Percentiles rank a stretch among this genome's conserved stretches.
phyloP scores from a whole-genome alignment of 805 yeast species.

The Starmerella sp. region DNA sequence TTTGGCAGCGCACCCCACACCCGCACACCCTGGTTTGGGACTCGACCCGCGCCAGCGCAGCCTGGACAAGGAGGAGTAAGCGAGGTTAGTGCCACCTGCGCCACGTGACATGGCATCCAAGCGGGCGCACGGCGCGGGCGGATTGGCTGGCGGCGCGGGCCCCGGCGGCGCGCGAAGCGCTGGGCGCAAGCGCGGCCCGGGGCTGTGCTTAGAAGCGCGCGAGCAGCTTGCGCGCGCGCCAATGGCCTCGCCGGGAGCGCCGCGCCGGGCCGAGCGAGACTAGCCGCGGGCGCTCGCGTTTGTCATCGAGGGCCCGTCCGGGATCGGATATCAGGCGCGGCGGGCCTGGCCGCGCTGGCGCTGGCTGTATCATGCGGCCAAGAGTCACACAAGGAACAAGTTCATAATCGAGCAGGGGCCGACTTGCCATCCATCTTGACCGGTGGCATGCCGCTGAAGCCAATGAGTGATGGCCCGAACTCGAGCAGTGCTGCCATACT shows the following conservation, averaged over 20 bases:
- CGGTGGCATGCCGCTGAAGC: constrained; percentile 14
- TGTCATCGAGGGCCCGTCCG: not conserved
- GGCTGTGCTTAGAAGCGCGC: too few relatives aligned
- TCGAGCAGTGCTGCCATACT: constrained; percentile 61
- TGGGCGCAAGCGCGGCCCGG: too few relatives aligned
- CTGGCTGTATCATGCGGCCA: not conserved
- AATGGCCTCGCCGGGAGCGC: not conserved
- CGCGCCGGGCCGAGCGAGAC: not conserved
- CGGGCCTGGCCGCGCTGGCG: not conserved
- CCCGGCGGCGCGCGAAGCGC: too few relatives aligned
- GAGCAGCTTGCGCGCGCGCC: too few relatives aligned
- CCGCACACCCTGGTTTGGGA: too few relatives aligned
- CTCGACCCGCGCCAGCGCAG: too few relatives aligned
- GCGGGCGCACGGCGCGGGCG: too few relatives aligned
- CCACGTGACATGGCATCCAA: too few relatives aligned
- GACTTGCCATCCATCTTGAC: not conserved
- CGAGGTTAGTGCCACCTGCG: not conserved
- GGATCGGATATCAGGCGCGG: not conserved
- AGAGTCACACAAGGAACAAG: not conserved
- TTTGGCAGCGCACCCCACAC: too few relatives aligned
- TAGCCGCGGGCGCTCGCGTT: not conserved
- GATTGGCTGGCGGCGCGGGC: too few relatives aligned
- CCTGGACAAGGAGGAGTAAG: not conserved
- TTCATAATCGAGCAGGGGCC: not conserved
- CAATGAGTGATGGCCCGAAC: constrained; percentile 19